Evolutionary conservation across 1,139 yeast genomes (phyloP).

Genomic region (Yamadazyma sp.): DNA sequence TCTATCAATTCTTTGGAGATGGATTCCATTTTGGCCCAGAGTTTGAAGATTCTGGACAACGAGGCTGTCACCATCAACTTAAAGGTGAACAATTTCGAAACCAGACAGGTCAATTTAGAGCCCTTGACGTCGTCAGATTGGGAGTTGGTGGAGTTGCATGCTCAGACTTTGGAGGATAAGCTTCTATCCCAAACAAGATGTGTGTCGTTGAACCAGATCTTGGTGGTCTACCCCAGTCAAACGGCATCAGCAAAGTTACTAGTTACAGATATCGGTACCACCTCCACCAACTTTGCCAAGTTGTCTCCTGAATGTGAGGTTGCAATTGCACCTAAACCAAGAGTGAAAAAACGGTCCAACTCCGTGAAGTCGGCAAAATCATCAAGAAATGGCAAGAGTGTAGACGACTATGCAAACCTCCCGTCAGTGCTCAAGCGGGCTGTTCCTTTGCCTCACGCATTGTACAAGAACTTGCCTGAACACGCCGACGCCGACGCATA

Average conservation of each 20-base stretch:
- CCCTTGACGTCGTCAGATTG: conserved; percentile 81
- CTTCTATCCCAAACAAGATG: conserved; percentile 81
- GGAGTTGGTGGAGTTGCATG: conserved; percentile 88
- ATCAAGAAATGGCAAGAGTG: conserved; percentile 27
- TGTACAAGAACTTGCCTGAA: conserved; percentile 25
- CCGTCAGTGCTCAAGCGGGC: conserved; percentile 55
- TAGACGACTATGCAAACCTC: conserved; percentile 27
- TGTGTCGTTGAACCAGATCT: conserved; percentile 56
- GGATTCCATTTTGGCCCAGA: conserved; percentile 43
- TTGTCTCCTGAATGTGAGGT: conserved; percentile 76
- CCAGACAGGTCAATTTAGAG: conserved; percentile 69
- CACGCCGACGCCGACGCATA: conserved; percentile 26
- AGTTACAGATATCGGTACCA: conserved; percentile 63
- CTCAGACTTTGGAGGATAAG: conserved; percentile 71
- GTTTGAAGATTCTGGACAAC: conserved; percentile 50
- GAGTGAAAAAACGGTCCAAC: conserved; percentile 34
- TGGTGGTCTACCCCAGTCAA: conserved; percentile 72
- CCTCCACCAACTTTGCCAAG: conserved; percentile 48
- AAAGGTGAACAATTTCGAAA: conserved; percentile 48
- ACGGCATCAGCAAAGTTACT: conserved; percentile 63
- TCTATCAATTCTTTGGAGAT: conserved; percentile 35
- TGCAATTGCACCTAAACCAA: conserved; percentile 76
- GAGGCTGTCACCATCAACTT: conserved; percentile 41
- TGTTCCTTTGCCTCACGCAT: conserved; percentile 53
- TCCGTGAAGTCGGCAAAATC: conserved; percentile 29